Conservation (phyloP, 371 early-diverging fungal genomes). For the Thermomucor indicae-seudaticae region DNA sequence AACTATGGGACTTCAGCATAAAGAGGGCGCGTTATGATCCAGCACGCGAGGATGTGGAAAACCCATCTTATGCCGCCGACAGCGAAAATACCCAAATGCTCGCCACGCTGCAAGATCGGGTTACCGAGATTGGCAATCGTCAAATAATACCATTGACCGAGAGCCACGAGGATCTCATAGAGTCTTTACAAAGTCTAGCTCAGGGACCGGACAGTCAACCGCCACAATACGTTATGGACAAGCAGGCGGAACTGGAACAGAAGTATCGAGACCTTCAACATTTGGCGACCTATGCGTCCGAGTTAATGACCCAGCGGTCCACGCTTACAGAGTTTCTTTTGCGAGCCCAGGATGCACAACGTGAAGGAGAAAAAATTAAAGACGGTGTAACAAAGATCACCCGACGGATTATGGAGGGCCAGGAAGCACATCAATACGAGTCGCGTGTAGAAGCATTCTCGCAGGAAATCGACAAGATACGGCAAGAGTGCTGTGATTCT, state of each 20-base stretch:
- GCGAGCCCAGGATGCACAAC: slow-evolving; percentile 35
- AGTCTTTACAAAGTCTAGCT: no score
- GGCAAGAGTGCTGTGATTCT: slow-evolving; percentile 26
- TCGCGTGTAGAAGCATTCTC: slow-evolving; percentile 17
- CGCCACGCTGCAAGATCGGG: slow-evolving; percentile 29
- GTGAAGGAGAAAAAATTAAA: slow-evolving; percentile 38
- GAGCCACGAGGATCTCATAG: neutral
- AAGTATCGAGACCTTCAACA: slow-evolving; percentile 24
- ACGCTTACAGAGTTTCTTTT: slow-evolving; percentile 34
- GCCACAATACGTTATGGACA: slow-evolving; percentile 15
- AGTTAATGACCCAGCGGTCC: slow-evolving; percentile 33
- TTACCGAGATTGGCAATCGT: slow-evolving; percentile 19
- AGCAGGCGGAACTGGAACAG: slow-evolving; percentile 23
- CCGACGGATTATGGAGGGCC: slow-evolving; percentile 30
- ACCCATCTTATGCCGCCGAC: slow-evolving; percentile 29
- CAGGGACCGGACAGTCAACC: neutral
- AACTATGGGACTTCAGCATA: slow-evolving; percentile 36
- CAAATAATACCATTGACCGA: slow-evolving; percentile 4
- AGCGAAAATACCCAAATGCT: slow-evolving; percentile 29
- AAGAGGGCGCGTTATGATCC: slow-evolving; percentile 42
- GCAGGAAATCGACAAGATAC: slow-evolving; percentile 23
- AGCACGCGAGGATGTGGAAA: slow-evolving; percentile 27
- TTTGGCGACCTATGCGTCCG: slow-evolving; percentile 23
- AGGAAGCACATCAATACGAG: slow-evolving; percentile 17
- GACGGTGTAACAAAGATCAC: slow-evolving; percentile 29